Evolutionary conservation across 2,329 filamentous ascomycete species (phyloP), one percentile per base, ranked within the genome.

Genomic region (Colletotrichum sp.): DNA sequence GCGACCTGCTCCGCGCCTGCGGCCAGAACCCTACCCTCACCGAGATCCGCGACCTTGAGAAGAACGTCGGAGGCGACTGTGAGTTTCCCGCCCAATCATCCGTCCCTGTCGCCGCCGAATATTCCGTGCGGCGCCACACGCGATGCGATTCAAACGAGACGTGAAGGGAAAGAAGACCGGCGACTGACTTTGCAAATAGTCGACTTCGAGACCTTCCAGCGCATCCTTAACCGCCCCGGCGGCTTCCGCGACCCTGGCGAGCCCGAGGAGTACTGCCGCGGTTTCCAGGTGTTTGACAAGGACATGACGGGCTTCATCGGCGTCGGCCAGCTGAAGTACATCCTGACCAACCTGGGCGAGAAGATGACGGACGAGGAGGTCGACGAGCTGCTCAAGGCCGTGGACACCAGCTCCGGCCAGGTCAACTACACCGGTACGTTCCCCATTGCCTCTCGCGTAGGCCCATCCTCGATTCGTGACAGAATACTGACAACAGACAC

Each of bases 351-450:
- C 85, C 88, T 99, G 81, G 97, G 97, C 82, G 97, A 99, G 93
- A 99, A 99, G 91, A 98, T 99, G 96, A 95, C 94, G 0, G 96
- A 99, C 82, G 97, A 99, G 79, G 97, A 99, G 90, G 97, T 99
- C 65, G 96, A 99, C 85, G 97, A 99, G 91, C 91, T 99, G 84
- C 93, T 99, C 85, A 99, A 99, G 93, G 96, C 96, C 1, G 96
- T 99, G 79, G 97, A 99, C 85, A 98, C 96, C 77, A 97, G 94
- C 87, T 96, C 94, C 72, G 96, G 96, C 80, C 96, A 99, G 91
- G 95, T 99, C 86, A 98, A 99, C 89, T 99, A 99, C 87, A 96
- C 94, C 79, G 96, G 95, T 97, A 89, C 79, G 93, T 85, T 67
- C 32, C 44, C 9, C 4, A 10, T 4, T 6, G 13, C 9, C 10